Percentiles rank a stretch among this genome's conserved stretches.
These are phyloP conservation scores for Bombardia bombarda DNA, from an alignment of 495 filamentous ascomycete genomes.

Conservation along the genomic window DNA sequence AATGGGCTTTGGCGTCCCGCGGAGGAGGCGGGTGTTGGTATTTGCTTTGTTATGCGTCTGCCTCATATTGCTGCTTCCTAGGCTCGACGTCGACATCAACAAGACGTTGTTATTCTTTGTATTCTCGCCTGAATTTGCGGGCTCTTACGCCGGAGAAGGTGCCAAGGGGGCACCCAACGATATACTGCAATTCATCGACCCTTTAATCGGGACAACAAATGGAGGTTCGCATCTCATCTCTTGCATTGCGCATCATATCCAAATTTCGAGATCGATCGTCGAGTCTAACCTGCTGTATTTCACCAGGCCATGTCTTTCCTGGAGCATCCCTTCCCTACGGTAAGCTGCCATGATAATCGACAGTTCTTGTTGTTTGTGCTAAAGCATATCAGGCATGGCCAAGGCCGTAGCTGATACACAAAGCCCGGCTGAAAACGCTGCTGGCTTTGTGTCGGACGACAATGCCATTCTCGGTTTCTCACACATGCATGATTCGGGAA, in stretches of 20 bases:
- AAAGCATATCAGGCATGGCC: constrained; percentile 45
- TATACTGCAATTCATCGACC: constrained; percentile 39
- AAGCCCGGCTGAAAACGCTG: constrained; percentile 53
- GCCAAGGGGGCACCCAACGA: constrained; percentile 11
- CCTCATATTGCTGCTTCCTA: constrained; percentile 20
- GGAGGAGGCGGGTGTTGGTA: constrained; percentile 27
- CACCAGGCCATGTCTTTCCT: constrained; percentile 57
- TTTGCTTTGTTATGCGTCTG: constrained; percentile 20
- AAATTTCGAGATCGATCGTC: not conserved
- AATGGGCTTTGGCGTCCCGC: constrained; percentile 25
- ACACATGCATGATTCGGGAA: constrained; percentile 60
- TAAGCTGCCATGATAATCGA: no score
- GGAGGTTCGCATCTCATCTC: constrained; percentile 34
- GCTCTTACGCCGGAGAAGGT: constrained; percentile 1
- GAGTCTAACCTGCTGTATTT: not conserved
- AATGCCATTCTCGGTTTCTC: constrained; percentile 45
- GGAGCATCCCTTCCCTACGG: constrained; percentile 65
- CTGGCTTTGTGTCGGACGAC: constrained; percentile 58
- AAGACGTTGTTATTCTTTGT: constrained; percentile 12
- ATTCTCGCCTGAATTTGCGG: constrained; percentile 18
- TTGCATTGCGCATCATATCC: no score
- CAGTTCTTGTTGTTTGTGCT: not conserved
- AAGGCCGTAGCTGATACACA: constrained; percentile 58
- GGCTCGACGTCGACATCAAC: constrained; percentile 12
- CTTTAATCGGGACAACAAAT: constrained; percentile 54